phyloP scores from a whole-genome alignment of 1,139 yeast species.

The Neolecta irregularis region DNA sequence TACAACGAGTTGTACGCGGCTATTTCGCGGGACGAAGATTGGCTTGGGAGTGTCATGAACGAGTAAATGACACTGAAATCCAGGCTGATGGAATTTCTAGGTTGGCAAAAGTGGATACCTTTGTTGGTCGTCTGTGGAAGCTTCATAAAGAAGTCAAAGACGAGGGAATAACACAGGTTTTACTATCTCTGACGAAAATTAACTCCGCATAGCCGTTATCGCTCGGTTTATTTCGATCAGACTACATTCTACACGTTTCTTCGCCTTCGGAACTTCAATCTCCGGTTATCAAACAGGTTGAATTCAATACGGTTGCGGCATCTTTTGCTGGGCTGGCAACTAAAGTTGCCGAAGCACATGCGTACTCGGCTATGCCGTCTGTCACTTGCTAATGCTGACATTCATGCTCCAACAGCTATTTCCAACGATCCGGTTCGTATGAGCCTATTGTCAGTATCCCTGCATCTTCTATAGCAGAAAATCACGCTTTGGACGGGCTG shows the following conservation, averaged over 20 bases:
- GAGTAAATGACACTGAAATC: constrained; percentile 21
- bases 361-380: constrained; percentile 21
- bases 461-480: constrained; percentile 43
- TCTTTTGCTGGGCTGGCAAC: constrained; percentile 86
- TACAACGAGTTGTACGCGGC: constrained; percentile 64
- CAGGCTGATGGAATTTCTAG: constrained; percentile 4
- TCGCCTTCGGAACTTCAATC: constrained; percentile 21
- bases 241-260: constrained; percentile 56
- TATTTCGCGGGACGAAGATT: constrained; percentile 39
- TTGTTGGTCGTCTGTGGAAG: constrained; percentile 65
- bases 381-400: background rate
- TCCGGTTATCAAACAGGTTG: constrained; percentile 62
- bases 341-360: constrained; percentile 63
- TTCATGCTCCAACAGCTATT: constrained; percentile 9
- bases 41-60: constrained; percentile 45
- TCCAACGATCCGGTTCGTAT: constrained; percentile 22
- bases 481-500: constrained; percentile 44
- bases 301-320: constrained; percentile 87
- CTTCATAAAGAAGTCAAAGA: constrained; percentile 35
- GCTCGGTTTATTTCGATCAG: constrained; percentile 78
- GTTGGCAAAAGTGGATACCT: constrained; percentile 28
- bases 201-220: constrained; percentile 47
- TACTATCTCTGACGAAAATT: background rate
- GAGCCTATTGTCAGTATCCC: constrained; percentile 18
- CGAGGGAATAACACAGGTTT: constrained; percentile 8